Percentiles rank a stretch among this genome's conserved stretches.
phyloP scores from a whole-genome alignment of 2,329 filamentous ascomycete species.

The Grosmannia serpens region DNA sequence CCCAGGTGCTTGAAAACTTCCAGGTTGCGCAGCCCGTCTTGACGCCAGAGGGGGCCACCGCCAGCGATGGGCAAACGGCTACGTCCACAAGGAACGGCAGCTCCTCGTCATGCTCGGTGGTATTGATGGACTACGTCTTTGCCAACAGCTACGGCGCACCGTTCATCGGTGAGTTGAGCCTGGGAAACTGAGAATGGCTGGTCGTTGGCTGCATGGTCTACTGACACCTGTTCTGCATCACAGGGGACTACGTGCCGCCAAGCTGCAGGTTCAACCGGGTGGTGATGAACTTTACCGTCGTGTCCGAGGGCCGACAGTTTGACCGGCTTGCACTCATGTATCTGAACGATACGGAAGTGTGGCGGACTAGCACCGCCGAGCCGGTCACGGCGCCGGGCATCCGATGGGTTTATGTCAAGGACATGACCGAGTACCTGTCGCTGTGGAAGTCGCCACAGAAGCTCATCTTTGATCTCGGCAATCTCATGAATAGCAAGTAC shows the following conservation, averaged over 20 bases:
- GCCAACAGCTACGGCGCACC: constrained; percentile 61
- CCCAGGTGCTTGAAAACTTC: constrained; percentile 47
- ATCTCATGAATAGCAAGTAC: constrained; percentile 58
- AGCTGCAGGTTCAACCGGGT: constrained; percentile 61
- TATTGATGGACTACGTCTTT: constrained; percentile 63
- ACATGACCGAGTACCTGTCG: constrained; percentile 60
- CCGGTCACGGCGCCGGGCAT: constrained; percentile 56
- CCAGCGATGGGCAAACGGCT: constrained; percentile 21
- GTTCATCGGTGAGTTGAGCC: constrained; percentile 48
- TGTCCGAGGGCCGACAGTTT: constrained; percentile 60
- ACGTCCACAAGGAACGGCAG: constrained; percentile 1
- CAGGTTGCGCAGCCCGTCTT: constrained; percentile 58
- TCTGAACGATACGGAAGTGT: constrained; percentile 68
- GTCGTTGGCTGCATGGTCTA: not conserved
- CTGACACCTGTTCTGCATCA: not conserved
- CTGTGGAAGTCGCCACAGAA: constrained; percentile 61
- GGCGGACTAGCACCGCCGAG: constrained; percentile 72
- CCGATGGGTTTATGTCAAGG: constrained; percentile 65
- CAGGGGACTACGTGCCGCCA: constrained; percentile 50
- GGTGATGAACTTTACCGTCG: constrained; percentile 64
- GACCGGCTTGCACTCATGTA: constrained; percentile 69
- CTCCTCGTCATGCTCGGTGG: constrained; percentile 31
- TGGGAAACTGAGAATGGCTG: constrained; percentile 22
- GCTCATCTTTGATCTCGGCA: constrained; percentile 70
- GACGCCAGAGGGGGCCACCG: constrained; percentile 30